These are phyloP conservation scores for Actinomortierella ambigua DNA, from an alignment of 371 early-diverging fungal genomes.

Conservation along the genomic window DNA sequence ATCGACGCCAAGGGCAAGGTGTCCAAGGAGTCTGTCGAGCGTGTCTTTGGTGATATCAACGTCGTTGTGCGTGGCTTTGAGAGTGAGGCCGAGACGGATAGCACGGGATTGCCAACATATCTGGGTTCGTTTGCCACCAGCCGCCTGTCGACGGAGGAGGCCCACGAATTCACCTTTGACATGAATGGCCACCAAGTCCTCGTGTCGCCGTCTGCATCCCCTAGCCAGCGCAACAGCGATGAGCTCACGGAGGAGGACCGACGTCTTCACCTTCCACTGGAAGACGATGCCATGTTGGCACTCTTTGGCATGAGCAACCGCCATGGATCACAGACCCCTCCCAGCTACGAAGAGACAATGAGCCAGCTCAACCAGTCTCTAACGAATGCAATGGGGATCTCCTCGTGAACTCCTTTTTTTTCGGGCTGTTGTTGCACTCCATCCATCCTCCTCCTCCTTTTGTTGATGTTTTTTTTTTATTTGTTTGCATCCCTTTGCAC, in stretches of 20 bases:
- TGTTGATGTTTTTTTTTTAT: neutral
- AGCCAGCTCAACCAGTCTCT: conserved; percentile 24
- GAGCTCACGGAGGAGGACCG: neutral
- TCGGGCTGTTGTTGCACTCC: neutral
- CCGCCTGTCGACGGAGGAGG: conserved; percentile 41
- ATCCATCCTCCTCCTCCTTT: neutral
- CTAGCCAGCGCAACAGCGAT: neutral
- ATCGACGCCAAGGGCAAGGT: conserved; percentile 40
- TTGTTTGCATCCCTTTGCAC: neutral
- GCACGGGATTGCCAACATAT: conserved; percentile 36
- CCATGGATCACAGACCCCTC: conserved; percentile 41
- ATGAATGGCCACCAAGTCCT: conserved; percentile 2
- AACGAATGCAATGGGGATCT: conserved; percentile 12
- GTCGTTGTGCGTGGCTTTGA: conserved; percentile 34
- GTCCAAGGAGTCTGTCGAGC: conserved; percentile 16
- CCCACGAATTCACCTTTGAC: conserved; percentile 36
- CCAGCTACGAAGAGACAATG: conserved; percentile 40
- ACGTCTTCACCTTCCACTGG: conserved; percentile 4
- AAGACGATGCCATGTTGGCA: conserved; percentile 43
- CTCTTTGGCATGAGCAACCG: conserved; percentile 21
- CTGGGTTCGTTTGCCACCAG: conserved; percentile 42
- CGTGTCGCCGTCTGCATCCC: neutral
- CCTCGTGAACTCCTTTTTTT: neutral
- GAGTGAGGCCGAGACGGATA: conserved; percentile 30
- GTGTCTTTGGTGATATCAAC: conserved; percentile 25